Evolutionary conservation across 108 stramenopile species (phyloP), one percentile per base, ranked within the genome.

Genomic region (Cyclotella atomus): DNA sequence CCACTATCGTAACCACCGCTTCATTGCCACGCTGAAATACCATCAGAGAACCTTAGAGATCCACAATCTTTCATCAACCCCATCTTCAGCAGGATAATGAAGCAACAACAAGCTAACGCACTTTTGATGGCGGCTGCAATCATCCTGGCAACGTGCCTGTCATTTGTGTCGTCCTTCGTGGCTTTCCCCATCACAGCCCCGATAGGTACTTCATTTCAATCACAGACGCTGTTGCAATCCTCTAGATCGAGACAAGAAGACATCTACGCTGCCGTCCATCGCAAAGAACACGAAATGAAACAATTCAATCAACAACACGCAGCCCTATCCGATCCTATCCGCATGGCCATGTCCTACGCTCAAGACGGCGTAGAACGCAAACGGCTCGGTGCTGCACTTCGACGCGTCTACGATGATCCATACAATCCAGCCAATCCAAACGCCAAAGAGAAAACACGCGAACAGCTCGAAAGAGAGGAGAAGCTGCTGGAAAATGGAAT

Each of bases 261-360:
- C 76, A 70, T 95, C n/a, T 90, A 90, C 79, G 66, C 76, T 25
- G 95, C 95, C 15, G 88, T 95, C 62, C 92, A 93, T 69, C 89
- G 95, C 46, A 95, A 95, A 77, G 95, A 95, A 76, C 84, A 93
- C 70, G 90, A 95, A 85, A 93, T 95, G 90, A 86, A 85, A 56
- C 49, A 70, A 17, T 76, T 95, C 73, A 87, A 88, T 19, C 15
- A 57, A 27, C 91, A 93, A 56, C 94, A 95, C 71, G 46, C 75
- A 44, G 77, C 88, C 25, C 75, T 85, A 5, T 88, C 91, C 50
- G 92, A 95, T 81, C 95, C 92, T 9, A 83, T 93, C 17, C 84
- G 88, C 10, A 92, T 95, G 88, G 95, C 95, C 53, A 88, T 95
- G 89, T 73, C 75, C 7, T 95, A 95, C 65, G 89, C 82, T 28